Base-by-base conservation (phyloP, 1,284 basidiomycete genomes). In the Moesziomyces sp. region DNA sequence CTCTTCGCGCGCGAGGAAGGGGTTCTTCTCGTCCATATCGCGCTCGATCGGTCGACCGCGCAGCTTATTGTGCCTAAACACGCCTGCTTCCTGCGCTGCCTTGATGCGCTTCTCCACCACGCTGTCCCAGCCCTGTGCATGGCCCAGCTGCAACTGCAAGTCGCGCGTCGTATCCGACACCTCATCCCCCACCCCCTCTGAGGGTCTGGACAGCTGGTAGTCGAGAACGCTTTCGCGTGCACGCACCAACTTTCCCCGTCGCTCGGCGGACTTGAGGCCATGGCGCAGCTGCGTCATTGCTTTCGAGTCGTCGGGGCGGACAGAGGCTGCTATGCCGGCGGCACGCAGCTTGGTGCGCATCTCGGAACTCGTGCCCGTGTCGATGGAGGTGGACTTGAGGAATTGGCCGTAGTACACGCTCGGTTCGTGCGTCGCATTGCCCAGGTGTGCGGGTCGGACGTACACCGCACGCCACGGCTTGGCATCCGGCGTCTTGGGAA, bases 11-110 rank as follows among this genome's bases (percentile, higher is more conserved):
- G 59, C 62, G 4, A 85, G 59, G 52, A 78, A 93, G 0, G 93
- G 93, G 79, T 95, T 95, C 28, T 86, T 86, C 80, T 93, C 91
- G 54, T 92, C 90, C 2, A 85, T 86, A 46, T 89, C 87, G 3
- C 86, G 84, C 0, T 82, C 78, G 3, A 95, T 85, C 1, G 93
- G 93, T 79, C 90, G 87, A 0, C 94, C 93, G 42, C 90, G 86
- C 3, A 92, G 91, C 73, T 90, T 89, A 49, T 94, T 86, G n/a
- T 87, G 86, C 16, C 89, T 88, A 81, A 95, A 94, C 30, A 88
- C 85, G 1, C 93, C 93, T 14, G 89, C 88, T 43, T 86, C 85
- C 18, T 89, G 86, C 5, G 91, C 92, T 85, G 88, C 88, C 89
- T 92, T 71, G 50, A 74, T 76, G 26, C 59, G 64, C 34, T 77